phyloP scores from a whole-genome alignment of 306 rosid species.

The Vicia sativa region DNA sequence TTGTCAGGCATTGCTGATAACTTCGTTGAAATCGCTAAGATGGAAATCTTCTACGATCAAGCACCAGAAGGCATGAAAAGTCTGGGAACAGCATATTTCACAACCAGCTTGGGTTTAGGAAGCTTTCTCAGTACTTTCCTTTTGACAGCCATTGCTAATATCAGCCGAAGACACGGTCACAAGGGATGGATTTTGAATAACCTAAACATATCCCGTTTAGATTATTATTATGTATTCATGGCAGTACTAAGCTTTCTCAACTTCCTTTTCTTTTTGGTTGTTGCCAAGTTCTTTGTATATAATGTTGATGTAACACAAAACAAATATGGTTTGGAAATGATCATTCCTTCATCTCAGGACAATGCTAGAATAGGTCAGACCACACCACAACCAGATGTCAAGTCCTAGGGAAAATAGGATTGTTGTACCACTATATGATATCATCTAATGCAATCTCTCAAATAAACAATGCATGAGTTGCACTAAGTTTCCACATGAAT shows the following conservation, averaged over 20 bases:
- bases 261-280: constrained; percentile 63
- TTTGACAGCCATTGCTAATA: neutral
- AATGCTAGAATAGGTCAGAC: neutral
- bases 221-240: constrained; percentile 64
- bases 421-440: neutral
- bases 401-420: constrained; percentile 3
- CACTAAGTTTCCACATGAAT: too few relatives aligned
- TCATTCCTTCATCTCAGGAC: neutral
- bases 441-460: neutral
- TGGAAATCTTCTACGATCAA: constrained; percentile 21
- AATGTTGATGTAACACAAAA: constrained; percentile 23
- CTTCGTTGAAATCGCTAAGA: constrained; percentile 22
- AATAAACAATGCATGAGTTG: too few relatives aligned
- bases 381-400: constrained; percentile 15
- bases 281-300: constrained; percentile 54
- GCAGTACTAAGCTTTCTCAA: constrained; percentile 61
- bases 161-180: constrained; percentile 20
- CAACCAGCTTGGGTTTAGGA: constrained; percentile 29
- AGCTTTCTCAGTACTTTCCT: constrained; percentile 26
- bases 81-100: constrained; percentile 25
- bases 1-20: constrained; percentile 15
- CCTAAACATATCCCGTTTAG: constrained; percentile 24
- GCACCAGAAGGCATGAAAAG: constrained; percentile 31
- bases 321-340: constrained; percentile 22
- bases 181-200: constrained; percentile 17